Percentiles rank a stretch among this genome's conserved stretches.
Conservation (phyloP, 2,329 filamentous ascomycete species). For the Fusarium musae region DNA sequence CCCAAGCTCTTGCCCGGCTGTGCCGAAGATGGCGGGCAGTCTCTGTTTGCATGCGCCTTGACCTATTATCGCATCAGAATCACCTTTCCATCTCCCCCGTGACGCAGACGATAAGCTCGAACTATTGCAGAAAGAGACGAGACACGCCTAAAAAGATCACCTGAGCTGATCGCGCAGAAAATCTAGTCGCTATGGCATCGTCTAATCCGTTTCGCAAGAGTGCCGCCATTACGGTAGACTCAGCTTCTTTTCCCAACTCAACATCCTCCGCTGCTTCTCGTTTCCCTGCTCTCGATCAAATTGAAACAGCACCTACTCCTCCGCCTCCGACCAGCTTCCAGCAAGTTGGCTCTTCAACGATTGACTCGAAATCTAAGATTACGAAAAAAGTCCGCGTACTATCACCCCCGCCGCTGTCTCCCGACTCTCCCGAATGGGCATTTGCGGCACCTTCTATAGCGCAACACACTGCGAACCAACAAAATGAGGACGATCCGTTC, state of each 20-base stretch:
- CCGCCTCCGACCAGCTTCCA: slow-evolving; percentile 43
- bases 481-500: slow-evolving; percentile 49
- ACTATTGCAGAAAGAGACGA: slow-evolving; percentile 20
- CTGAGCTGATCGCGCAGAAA: slow-evolving; percentile 6
- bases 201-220: slow-evolving; percentile 66
- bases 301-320: slow-evolving; percentile 43
- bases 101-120: slow-evolving; percentile 22
- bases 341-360: slow-evolving; percentile 45
- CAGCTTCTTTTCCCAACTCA: slow-evolving; percentile 18
- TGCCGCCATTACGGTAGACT: slow-evolving; percentile 39
- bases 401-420: slow-evolving; percentile 70
- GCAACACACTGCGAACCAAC: slow-evolving; percentile 42
- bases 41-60: slow-evolving; percentile 42
- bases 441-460: slow-evolving; percentile 46
- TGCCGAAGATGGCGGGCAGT: slow-evolving; percentile 46
- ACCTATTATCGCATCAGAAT: slow-evolving; percentile 36
- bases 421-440: slow-evolving; percentile 59
- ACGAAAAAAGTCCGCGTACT: slow-evolving; percentile 75
- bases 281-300: slow-evolving; percentile 45
- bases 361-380: slow-evolving; percentile 60
- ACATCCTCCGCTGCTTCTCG: slow-evolving; percentile 28
- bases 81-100: slow-evolving; percentile 8
- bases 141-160: slow-evolving; percentile 14
- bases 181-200: slow-evolving; percentile 47
- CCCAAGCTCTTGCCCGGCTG: slow-evolving; percentile 38